phyloP scores from a whole-genome alignment of 2,329 filamentous ascomycete genomes.

The Aspergillus ibericus region DNA sequence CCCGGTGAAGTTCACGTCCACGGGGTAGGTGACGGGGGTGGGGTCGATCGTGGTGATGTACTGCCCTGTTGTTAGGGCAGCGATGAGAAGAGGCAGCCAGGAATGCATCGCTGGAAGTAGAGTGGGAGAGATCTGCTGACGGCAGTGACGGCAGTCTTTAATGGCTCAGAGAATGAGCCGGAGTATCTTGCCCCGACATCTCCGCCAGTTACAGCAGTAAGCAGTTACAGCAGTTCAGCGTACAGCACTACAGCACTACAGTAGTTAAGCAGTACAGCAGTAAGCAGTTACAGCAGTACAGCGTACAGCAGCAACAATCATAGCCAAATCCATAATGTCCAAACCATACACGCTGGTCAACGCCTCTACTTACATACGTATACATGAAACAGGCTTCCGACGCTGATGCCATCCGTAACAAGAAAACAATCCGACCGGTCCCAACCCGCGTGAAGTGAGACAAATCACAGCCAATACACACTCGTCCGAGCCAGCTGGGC shows the following conservation, averaged over 20 bases:
- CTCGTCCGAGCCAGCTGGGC: not conserved
- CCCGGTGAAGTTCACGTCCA: slow-evolving; percentile 6
- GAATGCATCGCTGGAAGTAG: not conserved
- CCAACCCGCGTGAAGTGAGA: not conserved
- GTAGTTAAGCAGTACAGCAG: no score
- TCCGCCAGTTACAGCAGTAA: no score
- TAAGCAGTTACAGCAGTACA: no score
- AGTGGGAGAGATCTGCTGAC: no score
- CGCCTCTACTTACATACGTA: slow-evolving; percentile 19
- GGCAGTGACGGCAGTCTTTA: no score
- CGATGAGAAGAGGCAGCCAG: not conserved
- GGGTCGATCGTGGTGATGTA: slow-evolving; percentile 10
- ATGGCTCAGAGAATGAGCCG: no score
- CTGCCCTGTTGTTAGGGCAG: not conserved
- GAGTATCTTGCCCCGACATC: no score
- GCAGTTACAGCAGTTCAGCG: no score
- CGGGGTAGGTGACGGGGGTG: not conserved
- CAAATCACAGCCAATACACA: slow-evolving; percentile 5
- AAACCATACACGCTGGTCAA: slow-evolving; percentile 2
- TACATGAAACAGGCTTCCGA: slow-evolving; percentile 11
- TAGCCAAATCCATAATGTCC: not conserved
- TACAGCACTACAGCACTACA: no score
- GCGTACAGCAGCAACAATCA: no score
- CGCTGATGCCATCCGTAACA: slow-evolving; percentile 12
- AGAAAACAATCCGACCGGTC: not conserved